Percentiles rank a stretch among this genome's conserved stretches.
These are phyloP conservation scores for Cryptosporidium andersoni DNA, from an alignment of 169 alveolate species.

Conservation along the genomic window DNA sequence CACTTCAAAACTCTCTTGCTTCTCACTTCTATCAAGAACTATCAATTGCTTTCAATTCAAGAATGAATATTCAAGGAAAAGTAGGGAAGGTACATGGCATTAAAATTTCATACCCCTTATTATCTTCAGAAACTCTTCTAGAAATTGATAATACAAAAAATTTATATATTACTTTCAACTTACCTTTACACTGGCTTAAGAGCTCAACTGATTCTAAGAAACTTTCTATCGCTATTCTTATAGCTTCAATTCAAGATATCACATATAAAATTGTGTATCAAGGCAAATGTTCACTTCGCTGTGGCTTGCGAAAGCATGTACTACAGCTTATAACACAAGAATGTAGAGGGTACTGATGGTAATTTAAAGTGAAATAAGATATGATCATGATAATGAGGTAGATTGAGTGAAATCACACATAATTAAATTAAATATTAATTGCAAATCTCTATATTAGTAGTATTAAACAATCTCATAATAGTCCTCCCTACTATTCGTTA, in stretches of 20 bases:
- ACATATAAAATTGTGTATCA: conserved; percentile 27
- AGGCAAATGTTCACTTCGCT: conserved; percentile 42
- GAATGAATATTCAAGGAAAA: neutral
- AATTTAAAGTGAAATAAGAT: neutral
- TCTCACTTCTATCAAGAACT: conserved; percentile 32
- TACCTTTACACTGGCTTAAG: conserved; percentile 50
- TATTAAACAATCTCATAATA: neutral
- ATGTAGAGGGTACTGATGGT: conserved; percentile 22
- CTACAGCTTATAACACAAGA: conserved; percentile 44
- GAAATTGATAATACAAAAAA: neutral
- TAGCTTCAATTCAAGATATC: conserved; percentile 12
- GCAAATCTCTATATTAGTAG: neutral
- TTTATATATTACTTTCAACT: conserved; percentile 9
- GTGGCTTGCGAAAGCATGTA: conserved; percentile 52
- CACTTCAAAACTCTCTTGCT: conserved; percentile 11
- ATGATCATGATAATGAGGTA: too few species aligned
- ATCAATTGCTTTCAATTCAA: conserved; percentile 22
- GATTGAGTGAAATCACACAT: too few species aligned
- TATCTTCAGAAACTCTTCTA: neutral
- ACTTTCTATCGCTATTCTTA: conserved; percentile 18
- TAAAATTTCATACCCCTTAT: neutral
- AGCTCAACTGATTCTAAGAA: conserved; percentile 27
- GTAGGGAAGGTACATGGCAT: too few species aligned
- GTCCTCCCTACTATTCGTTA: too few species aligned
- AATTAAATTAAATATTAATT: too few species aligned